Percentiles rank a stretch among this genome's conserved stretches.
These are phyloP conservation scores for Moesziomyces antarcticus DNA, from an alignment of 1,284 basidiomycete genomes.

Conservation along the genomic window DNA sequence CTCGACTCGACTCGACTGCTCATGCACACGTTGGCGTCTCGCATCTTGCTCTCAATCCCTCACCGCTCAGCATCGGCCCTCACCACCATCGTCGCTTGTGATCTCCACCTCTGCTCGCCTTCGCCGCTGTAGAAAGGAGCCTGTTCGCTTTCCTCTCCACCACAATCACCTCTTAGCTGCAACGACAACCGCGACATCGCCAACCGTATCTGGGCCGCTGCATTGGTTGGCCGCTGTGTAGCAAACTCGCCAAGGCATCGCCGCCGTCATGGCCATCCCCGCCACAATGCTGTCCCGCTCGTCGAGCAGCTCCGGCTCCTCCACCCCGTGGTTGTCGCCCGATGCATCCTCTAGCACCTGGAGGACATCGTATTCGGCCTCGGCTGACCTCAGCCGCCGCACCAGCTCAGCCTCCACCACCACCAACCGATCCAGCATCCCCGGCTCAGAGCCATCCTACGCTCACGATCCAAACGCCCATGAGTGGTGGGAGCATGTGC, in stretches of 20 bases:
- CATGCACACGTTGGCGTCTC: too few relatives aligned
- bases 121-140: too few relatives aligned
- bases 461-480: conserved; percentile 28
- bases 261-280: conserved; percentile 29
- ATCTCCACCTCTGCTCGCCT: too few relatives aligned
- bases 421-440: conserved; percentile 2
- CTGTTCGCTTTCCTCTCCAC: too few relatives aligned
- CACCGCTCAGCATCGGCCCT: too few relatives aligned
- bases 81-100: too few relatives aligned
- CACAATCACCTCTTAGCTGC: background rate
- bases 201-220: background rate
- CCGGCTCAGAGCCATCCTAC: conserved; percentile 3
- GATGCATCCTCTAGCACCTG: conserved; percentile 17
- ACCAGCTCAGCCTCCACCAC: conserved; percentile 15
- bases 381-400: conserved; percentile 28
- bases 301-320: conserved; percentile 28
- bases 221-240: background rate
- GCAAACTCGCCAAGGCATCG: background rate
- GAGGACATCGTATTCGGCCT: conserved; percentile 15
- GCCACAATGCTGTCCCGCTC: conserved; percentile 27
- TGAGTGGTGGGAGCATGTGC: conserved; percentile 59
- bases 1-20: too few relatives aligned
- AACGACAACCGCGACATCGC: background rate
- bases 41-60: too few relatives aligned
- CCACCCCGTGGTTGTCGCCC: conserved; percentile 41